Conservation (phyloP, 2,329 filamentous ascomycete genomes). For the Diaporthe eres region DNA sequence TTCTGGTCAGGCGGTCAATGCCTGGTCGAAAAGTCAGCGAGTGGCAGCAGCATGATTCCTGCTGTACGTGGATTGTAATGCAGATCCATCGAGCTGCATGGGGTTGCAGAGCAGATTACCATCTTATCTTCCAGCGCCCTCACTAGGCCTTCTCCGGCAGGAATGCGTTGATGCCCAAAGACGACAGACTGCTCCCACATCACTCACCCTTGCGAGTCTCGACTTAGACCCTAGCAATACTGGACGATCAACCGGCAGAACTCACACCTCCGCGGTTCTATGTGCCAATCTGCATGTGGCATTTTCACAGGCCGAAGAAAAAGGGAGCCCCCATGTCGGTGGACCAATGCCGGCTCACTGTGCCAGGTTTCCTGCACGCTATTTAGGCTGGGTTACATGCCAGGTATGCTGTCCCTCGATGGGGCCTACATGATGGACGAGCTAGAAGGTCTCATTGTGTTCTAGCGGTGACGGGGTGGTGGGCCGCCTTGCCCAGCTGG, state of each 20-base stretch:
- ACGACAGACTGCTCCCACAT: conserved; percentile 4
- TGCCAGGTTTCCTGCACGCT: conserved; percentile 15
- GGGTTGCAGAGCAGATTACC: conserved; percentile 32
- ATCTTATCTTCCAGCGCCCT: conserved; percentile 29
- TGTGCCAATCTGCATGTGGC: conserved; percentile 25
- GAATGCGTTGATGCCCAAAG: conserved; percentile 33
- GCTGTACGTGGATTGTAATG: conserved; percentile 22
- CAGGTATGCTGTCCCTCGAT: conserved; percentile 33
- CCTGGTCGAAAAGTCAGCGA: conserved; percentile 16
- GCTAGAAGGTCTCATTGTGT: conserved; percentile 40
- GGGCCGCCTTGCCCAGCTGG: conserved; percentile 16
- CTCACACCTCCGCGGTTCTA: conserved; percentile 21
- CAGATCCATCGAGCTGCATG: conserved; percentile 28
- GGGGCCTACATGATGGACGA: conserved; percentile 5
- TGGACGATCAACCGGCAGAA: conserved; percentile 29
- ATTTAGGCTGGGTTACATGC: background rate
- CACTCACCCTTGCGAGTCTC: conserved; percentile 14
- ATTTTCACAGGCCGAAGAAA: conserved; percentile 19
- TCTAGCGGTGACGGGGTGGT: conserved; percentile 38
- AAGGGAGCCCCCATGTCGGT: background rate
- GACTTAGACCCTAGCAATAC: conserved; percentile 6
- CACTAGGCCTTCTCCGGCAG: conserved; percentile 30
- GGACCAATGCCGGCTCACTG: conserved; percentile 16
- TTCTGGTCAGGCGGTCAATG: conserved; percentile 29
- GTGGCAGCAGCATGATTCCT: conserved; percentile 31